Evolutionary conservation across 805 yeast species (phyloP), one percentile per base, ranked within the genome.

Genomic region (Candida takata): DNA sequence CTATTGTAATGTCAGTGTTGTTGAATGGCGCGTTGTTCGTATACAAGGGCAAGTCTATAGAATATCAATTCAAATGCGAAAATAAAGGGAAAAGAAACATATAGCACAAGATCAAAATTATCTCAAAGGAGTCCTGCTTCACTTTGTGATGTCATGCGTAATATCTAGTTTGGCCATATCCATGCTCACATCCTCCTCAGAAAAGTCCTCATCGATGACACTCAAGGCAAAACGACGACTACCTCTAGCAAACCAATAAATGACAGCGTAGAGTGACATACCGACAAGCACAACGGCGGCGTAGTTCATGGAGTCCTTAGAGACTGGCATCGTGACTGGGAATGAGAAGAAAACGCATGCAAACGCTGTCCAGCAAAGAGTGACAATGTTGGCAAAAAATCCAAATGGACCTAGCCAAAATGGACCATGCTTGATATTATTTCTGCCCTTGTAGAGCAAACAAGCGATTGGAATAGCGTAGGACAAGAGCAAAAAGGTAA

Each of bases 401-500:
- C 85, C 85, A 37, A 73, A 33, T 36, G 63, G 61, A 5, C 83
- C 82, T 35, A 71, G 49, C 82, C 85, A 78, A 57, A 75, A 78
- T 25, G 82, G 84, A 28, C 86, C 86, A 51, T 67, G 78, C 42
- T 52, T 61, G 42, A 76, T 72, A 40, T 58, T 68, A 48, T 61
- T 60, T 62, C 79, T 67, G 21, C 76, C 79, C 45, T 57, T 66
- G 42, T 51, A 44, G 34, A 75, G 54, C 35, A 72, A 55, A 45
- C 72, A 75, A 4, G 58, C 48, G 14, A 68, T 62, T 14, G 84
- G 84, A 27, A 79, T 67, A 11, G 69, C 48, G 52, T 79, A 79
- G 5, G 82, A 73, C 28, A 78, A 47, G 29, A 75, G 60, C 40
- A 79, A 58, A 49, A 79, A 75, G 6, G 72, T 68, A 44, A 77